Conservation (phyloP, 2,329 filamentous ascomycete genomes). For the Trichoderma afroharzianum region DNA sequence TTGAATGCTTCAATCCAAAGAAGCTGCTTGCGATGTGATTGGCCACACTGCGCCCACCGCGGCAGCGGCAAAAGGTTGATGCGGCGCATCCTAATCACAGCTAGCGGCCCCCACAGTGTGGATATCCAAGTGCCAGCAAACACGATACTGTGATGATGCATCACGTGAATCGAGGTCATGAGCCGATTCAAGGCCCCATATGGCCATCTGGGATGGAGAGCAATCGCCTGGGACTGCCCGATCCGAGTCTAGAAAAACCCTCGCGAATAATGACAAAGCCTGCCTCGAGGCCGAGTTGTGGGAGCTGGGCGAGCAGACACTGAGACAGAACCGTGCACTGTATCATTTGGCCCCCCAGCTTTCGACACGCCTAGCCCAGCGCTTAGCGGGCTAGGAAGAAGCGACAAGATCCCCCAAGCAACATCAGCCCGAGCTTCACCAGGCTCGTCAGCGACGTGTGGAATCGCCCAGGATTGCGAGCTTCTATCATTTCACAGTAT, state of each 20-base stretch:
- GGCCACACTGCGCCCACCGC: conserved; percentile 14
- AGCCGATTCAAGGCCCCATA: conserved; percentile 27
- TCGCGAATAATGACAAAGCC: conserved; percentile 9
- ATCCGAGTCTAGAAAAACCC: not conserved
- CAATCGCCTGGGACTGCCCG: not conserved
- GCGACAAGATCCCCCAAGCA: conserved; percentile 25
- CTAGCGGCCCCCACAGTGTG: conserved; percentile 28
- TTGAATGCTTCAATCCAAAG: not conserved
- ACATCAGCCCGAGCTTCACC: conserved; percentile 28
- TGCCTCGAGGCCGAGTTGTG: conserved; percentile 8
- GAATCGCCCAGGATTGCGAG: conserved; percentile 26
- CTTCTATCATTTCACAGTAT: conserved; percentile 18
- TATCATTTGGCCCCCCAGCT: conserved; percentile 25
- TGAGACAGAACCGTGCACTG: conserved; percentile 16
- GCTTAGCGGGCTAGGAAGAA: conserved; percentile 30
- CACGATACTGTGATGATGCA: conserved; percentile 27
- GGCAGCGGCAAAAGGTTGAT: conserved; percentile 29
- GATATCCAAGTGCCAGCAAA: not conserved
- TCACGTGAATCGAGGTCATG: conserved; percentile 37
- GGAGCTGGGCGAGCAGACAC: not conserved
- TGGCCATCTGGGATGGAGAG: conserved; percentile 13
- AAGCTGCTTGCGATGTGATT: conserved; percentile 28
- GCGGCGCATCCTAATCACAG: conserved; percentile 16
- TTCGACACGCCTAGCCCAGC: conserved; percentile 31
- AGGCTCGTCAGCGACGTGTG: conserved; percentile 26